Evolutionary conservation across 208 protist species (phyloP).

Genomic region (Balamuthia mandrillaris): DNA sequence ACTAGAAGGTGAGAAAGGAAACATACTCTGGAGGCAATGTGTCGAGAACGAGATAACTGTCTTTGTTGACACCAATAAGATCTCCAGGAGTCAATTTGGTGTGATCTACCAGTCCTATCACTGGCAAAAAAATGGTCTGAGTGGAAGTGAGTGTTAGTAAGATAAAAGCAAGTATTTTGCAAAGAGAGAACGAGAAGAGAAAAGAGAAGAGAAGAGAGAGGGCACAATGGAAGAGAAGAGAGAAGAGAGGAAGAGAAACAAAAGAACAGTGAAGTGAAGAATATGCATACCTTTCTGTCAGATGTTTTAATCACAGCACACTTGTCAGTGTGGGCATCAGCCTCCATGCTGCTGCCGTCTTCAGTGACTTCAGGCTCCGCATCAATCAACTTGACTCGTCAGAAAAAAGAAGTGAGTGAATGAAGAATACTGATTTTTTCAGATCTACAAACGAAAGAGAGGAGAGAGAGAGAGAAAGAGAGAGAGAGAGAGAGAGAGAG

Average conservation of each 20-base stretch:
- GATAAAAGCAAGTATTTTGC: not conserved
- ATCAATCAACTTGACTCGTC: slow-evolving; percentile 8
- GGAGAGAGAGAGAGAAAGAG: not conserved
- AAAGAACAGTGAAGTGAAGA: slow-evolving; percentile 6
- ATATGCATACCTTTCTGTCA: slow-evolving; percentile 83
- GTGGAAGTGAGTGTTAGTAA: not conserved
- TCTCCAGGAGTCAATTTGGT: slow-evolving; percentile 94
- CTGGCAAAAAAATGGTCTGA: slow-evolving; percentile 97
- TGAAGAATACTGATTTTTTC: too few relatives aligned
- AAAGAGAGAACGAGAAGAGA: not conserved
- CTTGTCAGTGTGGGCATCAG: slow-evolving; percentile 74
- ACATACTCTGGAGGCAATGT: slow-evolving; percentile 97
- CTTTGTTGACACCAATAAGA: slow-evolving; percentile 99
- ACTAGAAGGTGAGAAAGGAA: not conserved
- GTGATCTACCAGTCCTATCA: slow-evolving; percentile 97
- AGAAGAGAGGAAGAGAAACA: not conserved
- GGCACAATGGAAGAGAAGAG: not conserved
- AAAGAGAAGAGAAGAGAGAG: not conserved
- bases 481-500: too few relatives aligned
- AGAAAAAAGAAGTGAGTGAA: not conserved
- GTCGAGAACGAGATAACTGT: slow-evolving; percentile 99
- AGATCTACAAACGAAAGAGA: not conserved
- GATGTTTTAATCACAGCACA: slow-evolving; percentile 98
- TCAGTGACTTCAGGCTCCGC: slow-evolving; percentile 27
- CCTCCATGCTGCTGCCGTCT: slow-evolving; percentile 50